phyloP scores from a whole-genome alignment of 352 stramenopile species.

The Phytophthora macrochlamydospora region DNA sequence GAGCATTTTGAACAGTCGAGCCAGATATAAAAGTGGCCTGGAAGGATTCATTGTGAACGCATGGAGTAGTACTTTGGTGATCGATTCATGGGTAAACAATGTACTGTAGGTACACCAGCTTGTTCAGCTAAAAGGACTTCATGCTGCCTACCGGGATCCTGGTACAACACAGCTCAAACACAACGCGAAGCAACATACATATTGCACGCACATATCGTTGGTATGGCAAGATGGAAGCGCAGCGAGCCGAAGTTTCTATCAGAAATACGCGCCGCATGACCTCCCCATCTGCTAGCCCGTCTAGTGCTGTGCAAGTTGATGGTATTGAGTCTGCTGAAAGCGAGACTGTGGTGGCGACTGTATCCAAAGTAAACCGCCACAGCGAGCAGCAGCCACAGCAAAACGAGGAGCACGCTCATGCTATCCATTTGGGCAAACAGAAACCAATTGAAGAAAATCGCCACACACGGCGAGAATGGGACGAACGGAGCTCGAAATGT shows the following conservation, averaged over 20 bases:
- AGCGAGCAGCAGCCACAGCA: constrained; percentile 72
- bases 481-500: constrained; percentile 76
- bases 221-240: no score
- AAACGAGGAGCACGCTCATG: constrained; percentile 64
- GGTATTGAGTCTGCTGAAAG: constrained; percentile 70
- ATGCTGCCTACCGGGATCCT: neutral
- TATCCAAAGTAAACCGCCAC: constrained; percentile 74
- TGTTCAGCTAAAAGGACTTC: neutral
- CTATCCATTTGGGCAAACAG: constrained; percentile 84
- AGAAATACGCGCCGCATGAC: no score
- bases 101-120: no score
- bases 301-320: constrained; percentile 47
- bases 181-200: neutral
- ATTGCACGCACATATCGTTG: neutral
- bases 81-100: no score
- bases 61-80: no score
- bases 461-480: constrained; percentile 76
- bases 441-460: constrained; percentile 91
- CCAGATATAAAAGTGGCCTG: no score
- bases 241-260: neutral
- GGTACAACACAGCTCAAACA: neutral
- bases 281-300: neutral
- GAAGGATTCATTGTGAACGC: no score
- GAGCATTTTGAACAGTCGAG: no score
- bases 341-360: constrained; percentile 73